phyloP scores from a whole-genome alignment of 2,329 filamentous ascomycete species.

The Xylariaceae sp. region DNA sequence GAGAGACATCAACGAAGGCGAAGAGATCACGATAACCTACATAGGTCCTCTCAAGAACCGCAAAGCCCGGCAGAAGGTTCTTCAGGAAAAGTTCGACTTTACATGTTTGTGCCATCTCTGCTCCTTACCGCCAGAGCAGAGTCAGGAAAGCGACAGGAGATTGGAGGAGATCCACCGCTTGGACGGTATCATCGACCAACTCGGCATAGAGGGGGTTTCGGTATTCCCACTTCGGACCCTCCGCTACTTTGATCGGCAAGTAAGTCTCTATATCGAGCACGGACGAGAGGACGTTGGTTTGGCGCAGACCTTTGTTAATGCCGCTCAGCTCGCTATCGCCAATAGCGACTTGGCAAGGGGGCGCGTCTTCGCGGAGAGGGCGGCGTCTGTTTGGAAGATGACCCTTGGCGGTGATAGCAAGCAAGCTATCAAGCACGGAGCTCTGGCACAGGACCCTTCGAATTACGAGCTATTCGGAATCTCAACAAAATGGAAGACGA shows the following conservation, averaged over 20 bases:
- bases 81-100: conserved; percentile 10
- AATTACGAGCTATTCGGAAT: neutral
- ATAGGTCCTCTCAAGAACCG: conserved; percentile 1
- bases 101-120: conserved; percentile 13
- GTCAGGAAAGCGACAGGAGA: conserved; percentile 9
- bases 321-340: conserved; percentile 7
- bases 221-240: conserved; percentile 3
- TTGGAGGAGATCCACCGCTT: conserved; percentile 1
- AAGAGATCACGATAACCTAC: conserved; percentile 19
- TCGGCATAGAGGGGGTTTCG: conserved; percentile 1
- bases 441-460: conserved; percentile 4
- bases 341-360: conserved; percentile 15
- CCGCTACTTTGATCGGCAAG: conserved; percentile 4
- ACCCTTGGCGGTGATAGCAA: conserved; percentile 1
- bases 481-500: conserved; percentile 10
- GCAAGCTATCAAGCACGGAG: neutral
- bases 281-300: conserved; percentile 12
- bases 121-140: conserved; percentile 11
- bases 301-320: conserved; percentile 2
- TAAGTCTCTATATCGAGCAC: conserved; percentile 7
- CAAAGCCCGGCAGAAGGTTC: neutral
- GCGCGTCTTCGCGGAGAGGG: conserved; percentile 12
- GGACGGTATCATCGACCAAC: neutral
- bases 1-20: conserved; percentile 14
- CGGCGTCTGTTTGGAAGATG: conserved; percentile 4